These are phyloP conservation scores for Diaporthe citri DNA, from an alignment of 2,329 filamentous ascomycete genomes.

Conservation along the genomic window DNA sequence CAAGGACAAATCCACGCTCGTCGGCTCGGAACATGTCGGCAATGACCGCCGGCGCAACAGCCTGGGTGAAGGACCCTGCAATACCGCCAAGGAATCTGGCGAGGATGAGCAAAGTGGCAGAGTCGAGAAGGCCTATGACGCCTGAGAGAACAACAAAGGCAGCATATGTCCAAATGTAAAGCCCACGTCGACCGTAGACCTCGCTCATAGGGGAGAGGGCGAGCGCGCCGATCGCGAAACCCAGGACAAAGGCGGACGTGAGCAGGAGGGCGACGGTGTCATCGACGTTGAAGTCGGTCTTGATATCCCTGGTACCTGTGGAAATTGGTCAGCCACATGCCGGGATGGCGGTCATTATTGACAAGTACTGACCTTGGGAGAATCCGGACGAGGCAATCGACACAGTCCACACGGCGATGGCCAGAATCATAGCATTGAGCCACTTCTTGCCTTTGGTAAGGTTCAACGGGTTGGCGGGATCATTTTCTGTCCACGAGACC, in stretches of 20 bases:
- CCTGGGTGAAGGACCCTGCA: constrained; percentile 72
- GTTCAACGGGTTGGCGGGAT: constrained; percentile 58
- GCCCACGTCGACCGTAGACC: constrained; percentile 68
- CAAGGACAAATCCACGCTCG: constrained; percentile 69
- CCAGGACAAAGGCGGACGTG: constrained; percentile 46
- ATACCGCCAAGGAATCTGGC: constrained; percentile 74
- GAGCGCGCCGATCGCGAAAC: constrained; percentile 42
- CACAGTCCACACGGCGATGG: constrained; percentile 56
- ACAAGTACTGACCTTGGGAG: constrained; percentile 45
- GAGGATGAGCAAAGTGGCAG: constrained; percentile 70
- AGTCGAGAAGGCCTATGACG: constrained; percentile 68
- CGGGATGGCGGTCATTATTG: too few relatives aligned
- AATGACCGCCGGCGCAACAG: constrained; percentile 72
- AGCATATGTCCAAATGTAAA: constrained; percentile 69
- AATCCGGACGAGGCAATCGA: constrained; percentile 57
- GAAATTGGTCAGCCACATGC: neutral
- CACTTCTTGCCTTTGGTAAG: constrained; percentile 55
- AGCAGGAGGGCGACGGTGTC: constrained; percentile 55
- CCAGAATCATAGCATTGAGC: constrained; percentile 53
- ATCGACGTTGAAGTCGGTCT: constrained; percentile 52
- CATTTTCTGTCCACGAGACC: constrained; percentile 60
- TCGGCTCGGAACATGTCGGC: constrained; percentile 69
- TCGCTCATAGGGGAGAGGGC: constrained; percentile 53
- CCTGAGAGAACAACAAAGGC: constrained; percentile 72
- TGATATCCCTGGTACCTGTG: constrained; percentile 52